phyloP scores from a whole-genome alignment of 2,329 filamentous ascomycete genomes.

The Coccinonectria pachysandricola region DNA sequence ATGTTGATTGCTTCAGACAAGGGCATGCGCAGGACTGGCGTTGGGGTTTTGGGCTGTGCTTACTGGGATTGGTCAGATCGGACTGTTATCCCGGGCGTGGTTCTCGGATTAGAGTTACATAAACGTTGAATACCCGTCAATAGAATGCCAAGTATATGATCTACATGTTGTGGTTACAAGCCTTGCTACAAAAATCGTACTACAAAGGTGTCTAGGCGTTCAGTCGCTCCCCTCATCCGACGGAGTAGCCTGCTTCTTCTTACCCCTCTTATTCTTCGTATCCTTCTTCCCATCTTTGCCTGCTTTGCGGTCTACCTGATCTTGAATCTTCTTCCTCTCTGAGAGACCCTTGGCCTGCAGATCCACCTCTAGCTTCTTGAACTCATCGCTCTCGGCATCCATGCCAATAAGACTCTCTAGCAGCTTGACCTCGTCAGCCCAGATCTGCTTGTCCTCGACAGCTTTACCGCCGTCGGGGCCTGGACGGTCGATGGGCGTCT shows the following conservation, averaged over 20 bases:
- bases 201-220: no score
- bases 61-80: no score
- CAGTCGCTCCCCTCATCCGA: constrained; percentile 26
- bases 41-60: constrained; percentile 3
- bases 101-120: no score
- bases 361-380: constrained; percentile 51
- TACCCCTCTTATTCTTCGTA: constrained; percentile 7
- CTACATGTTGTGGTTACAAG: no score
- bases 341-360: constrained; percentile 57
- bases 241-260: constrained; percentile 25
- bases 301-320: constrained; percentile 67
- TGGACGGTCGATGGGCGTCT: constrained; percentile 81
- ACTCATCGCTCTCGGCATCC: constrained; percentile 66
- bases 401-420: constrained; percentile 81
- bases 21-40: constrained; percentile 8
- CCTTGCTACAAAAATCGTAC: no score
- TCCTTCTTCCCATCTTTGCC: constrained; percentile 42
- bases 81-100: no score
- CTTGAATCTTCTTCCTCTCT: constrained; percentile 66
- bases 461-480: constrained; percentile 55
- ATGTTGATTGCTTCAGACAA: no score
- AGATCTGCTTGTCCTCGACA: constrained; percentile 70
- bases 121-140: no score
- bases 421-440: constrained; percentile 91
- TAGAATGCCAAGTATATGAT: no score